phyloP scores from a whole-genome alignment of 1,284 basidiomycete genomes.

The Coniferiporia sulphurascens region DNA sequence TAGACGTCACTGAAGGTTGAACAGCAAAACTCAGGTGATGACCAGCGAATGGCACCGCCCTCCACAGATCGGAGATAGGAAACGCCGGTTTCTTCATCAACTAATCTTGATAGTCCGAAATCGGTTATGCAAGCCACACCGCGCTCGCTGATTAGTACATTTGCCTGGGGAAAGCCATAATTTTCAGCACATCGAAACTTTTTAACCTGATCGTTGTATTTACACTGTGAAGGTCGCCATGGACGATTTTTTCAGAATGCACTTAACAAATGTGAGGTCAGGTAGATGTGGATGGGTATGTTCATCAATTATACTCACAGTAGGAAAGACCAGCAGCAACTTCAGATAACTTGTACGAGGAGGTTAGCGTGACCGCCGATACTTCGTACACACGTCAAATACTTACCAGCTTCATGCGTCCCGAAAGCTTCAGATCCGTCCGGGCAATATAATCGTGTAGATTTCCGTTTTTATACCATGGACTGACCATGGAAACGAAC shows the following conservation, averaged over 20 bases:
- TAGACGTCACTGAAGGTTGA: slow-evolving; percentile 24
- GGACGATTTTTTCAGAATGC: slow-evolving; percentile 2
- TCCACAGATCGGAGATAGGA: slow-evolving; percentile 28
- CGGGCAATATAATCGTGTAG: slow-evolving; percentile 22
- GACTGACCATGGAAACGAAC: slow-evolving; percentile 26
- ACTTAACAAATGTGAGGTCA: not conserved
- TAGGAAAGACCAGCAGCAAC: not conserved
- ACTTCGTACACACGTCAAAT: not conserved
- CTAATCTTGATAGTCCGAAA: slow-evolving; percentile 34
- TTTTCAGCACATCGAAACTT: not conserved
- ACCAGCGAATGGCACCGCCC: slow-evolving; percentile 29
- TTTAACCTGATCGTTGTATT: not conserved
- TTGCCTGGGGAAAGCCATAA: slow-evolving; percentile 18
- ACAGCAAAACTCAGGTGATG: slow-evolving; percentile 27
- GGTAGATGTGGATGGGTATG: not conserved
- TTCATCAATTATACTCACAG: not conserved
- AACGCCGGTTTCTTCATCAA: slow-evolving; percentile 8
- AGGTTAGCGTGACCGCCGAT: too few relatives aligned
- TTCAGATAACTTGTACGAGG: not conserved
- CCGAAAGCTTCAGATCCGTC: slow-evolving; percentile 9
- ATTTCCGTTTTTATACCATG: slow-evolving; percentile 26
- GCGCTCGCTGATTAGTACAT: slow-evolving; percentile 30
- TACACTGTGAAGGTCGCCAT: slow-evolving; percentile 8
- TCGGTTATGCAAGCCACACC: slow-evolving; percentile 26
- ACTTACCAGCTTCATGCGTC: slow-evolving; percentile 22